phyloP scores from a whole-genome alignment of 805 yeast genomes.

The Metschnikowia aberdeeniae region DNA sequence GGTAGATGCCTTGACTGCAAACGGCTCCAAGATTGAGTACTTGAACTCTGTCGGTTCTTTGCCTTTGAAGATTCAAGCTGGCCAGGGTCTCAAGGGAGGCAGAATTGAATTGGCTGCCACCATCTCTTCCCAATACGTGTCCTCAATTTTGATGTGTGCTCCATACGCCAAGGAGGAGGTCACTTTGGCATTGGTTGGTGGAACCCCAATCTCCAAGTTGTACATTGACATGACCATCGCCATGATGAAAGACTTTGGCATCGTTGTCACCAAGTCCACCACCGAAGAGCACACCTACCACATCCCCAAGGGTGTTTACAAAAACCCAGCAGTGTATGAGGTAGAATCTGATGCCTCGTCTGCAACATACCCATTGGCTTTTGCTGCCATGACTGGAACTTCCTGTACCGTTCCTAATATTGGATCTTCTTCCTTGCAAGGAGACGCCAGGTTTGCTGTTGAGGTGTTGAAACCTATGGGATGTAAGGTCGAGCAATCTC shows the following conservation, averaged over 20 bases:
- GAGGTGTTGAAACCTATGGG: constrained; percentile 96
- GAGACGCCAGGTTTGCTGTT: constrained; percentile 94
- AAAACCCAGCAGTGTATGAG: constrained; percentile 78
- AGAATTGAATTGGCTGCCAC: constrained; percentile 92
- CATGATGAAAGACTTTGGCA: constrained; percentile 91
- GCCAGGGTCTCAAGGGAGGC: constrained; percentile 79
- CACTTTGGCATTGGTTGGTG: constrained; percentile 85
- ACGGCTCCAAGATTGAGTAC: constrained; percentile 75
- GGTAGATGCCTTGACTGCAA: constrained; percentile 80
- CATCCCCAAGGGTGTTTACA: constrained; percentile 80
- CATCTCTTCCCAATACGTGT: constrained; percentile 94
- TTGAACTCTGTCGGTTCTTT: constrained; percentile 74
- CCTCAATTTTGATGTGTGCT: constrained; percentile 94
- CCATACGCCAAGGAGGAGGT: constrained; percentile 91
- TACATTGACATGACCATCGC: constrained; percentile 96
- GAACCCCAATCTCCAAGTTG: constrained; percentile 92
- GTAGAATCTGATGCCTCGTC: constrained; percentile 97
- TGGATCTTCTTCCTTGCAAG: constrained; percentile 88
- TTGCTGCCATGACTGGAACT: constrained; percentile 94
- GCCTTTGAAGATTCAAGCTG: constrained; percentile 72
- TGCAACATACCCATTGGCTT: constrained; percentile 96
- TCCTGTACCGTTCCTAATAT: constrained; percentile 91
- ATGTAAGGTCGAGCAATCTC: constrained; percentile 78
- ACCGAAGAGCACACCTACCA: constrained; percentile 81
- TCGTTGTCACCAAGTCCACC: constrained; percentile 62